Conservation (phyloP, 2,329 filamentous ascomycete species). For the Alternaria longipes region DNA sequence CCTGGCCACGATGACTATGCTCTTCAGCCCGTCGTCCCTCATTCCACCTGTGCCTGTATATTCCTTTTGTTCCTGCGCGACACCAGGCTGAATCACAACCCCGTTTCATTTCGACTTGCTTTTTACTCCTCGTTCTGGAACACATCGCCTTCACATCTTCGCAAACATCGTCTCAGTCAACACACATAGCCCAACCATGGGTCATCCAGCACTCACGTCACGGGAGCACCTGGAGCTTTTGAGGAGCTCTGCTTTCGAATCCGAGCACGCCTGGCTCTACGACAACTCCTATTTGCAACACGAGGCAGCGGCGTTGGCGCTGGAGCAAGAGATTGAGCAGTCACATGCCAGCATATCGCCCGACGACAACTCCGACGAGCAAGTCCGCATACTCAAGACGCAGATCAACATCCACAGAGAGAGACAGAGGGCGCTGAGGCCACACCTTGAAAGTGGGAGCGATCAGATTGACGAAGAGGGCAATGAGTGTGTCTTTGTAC, state of each 20-base stretch:
- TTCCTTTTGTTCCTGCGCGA: conserved; percentile 14
- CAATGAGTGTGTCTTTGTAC: conserved; percentile 49
- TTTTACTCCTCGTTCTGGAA: conserved; percentile 6
- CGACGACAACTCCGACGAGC: conserved; percentile 49
- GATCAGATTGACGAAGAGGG: conserved; percentile 48
- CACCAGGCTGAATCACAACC: conserved; percentile 10
- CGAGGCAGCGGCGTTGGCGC: conserved; percentile 44
- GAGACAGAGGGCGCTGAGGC: conserved; percentile 44
- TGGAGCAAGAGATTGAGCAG: conserved; percentile 47
- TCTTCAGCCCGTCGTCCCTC: conserved; percentile 21
- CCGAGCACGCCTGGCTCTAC: conserved; percentile 51
- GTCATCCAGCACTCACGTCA: conserved; percentile 34
- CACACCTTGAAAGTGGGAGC: conserved; percentile 50
- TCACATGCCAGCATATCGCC: conserved; percentile 47
- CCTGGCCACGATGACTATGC: conserved; percentile 16
- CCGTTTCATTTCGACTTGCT: conserved; percentile 3
- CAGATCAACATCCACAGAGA: conserved; percentile 50
- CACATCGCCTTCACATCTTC: neutral
- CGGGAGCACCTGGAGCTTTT: conserved; percentile 46
- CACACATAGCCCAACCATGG: conserved; percentile 34
- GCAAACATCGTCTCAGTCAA: neutral
- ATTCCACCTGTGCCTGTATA: conserved; percentile 16
- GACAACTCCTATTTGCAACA: conserved; percentile 49
- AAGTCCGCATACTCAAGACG: conserved; percentile 45
- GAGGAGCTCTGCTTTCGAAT: conserved; percentile 50